Base-by-base conservation (phyloP, 2,329 filamentous ascomycete genomes). In the Stachybotrys echinatus region DNA sequence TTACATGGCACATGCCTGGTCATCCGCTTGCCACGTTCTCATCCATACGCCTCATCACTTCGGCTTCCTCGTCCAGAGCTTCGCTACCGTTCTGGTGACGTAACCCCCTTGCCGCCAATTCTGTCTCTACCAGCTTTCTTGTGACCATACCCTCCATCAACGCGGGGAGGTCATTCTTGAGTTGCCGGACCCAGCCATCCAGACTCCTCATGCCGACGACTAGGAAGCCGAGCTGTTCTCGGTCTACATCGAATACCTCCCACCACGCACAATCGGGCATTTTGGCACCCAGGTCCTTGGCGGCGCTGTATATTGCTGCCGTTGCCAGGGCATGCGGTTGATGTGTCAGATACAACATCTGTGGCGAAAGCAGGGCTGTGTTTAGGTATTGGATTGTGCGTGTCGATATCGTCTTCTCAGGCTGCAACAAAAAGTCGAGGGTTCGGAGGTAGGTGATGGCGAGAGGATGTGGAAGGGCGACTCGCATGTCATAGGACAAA, bases 181-280 rank as follows among this genome's bases (percentile, higher is more conserved):
- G 84, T 40, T 75, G 75, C 52, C 69, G 70, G 48, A 84, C 82
- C 69, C 87, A 90, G 1, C 81, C 84, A 54, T 87, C 84, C 49
- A 95, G 73, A 60, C 92, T 96, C 54, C 83, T 75, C 79, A 96
- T 81, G 0, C 80, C 91, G 12, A 96, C 89, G 4, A 95, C 91
- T 51, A 97, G 69, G 59, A 97, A 97, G 0, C 94, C 94, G 34
- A 99, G 75, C 65, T 96, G 91, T 73, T 99, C 94, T 47, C 94
- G 79, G 61, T 96, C 92, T 7, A 94, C 89, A 67, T 99, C 94
- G 66, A 97, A 97, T 0, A 97, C 89, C 68, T 96, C 92, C 94
- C 94, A 99, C 94, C 94, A 99, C 55, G 89, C 85, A 45, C 81
- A 82, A 55, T 88, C 87, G 0, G 92, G 90, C 70, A 96, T 77